These are phyloP conservation scores for Funneliformis geosporum DNA, from an alignment of 192 early-diverging fungal species.

Conservation along the genomic window DNA sequence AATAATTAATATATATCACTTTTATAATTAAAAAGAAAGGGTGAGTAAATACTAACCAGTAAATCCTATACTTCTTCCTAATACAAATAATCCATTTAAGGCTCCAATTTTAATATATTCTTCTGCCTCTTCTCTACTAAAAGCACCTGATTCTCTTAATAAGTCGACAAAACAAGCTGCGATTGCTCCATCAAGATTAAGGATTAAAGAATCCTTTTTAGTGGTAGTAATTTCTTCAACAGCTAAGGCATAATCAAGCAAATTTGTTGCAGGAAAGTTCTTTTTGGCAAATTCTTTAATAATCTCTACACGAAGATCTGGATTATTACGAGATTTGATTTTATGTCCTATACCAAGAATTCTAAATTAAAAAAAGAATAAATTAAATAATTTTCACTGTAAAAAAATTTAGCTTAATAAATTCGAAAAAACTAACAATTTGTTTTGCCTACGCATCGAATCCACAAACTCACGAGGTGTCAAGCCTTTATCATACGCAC, in stretches of 20 bases:
- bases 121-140: conserved; percentile 91
- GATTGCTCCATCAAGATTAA: conserved; percentile 94
- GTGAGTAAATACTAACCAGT: conserved; percentile 47
- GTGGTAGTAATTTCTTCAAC: conserved; percentile 94
- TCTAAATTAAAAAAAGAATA: conserved; percentile 13
- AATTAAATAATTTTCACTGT: neutral
- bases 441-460: conserved; percentile 93
- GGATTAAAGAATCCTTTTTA: conserved; percentile 98
- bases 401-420: neutral
- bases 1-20: neutral
- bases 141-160: conserved; percentile 88
- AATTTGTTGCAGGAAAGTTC: conserved; percentile 83
- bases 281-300: conserved; percentile 91
- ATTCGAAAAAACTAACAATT: conserved; percentile 52
- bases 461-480: conserved; percentile 93
- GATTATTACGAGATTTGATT: conserved; percentile 99
- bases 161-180: conserved; percentile 96
- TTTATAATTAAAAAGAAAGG: neutral
- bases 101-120: conserved; percentile 95
- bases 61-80: conserved; percentile 94
- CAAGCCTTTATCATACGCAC: conserved; percentile 90
- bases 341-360: conserved; percentile 99
- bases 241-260: conserved; percentile 91
- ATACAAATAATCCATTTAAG: conserved; percentile 94
- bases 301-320: conserved; percentile 93